Conservation (phyloP, 1,284 basidiomycete genomes). For the Rhodofomes roseus region DNA sequence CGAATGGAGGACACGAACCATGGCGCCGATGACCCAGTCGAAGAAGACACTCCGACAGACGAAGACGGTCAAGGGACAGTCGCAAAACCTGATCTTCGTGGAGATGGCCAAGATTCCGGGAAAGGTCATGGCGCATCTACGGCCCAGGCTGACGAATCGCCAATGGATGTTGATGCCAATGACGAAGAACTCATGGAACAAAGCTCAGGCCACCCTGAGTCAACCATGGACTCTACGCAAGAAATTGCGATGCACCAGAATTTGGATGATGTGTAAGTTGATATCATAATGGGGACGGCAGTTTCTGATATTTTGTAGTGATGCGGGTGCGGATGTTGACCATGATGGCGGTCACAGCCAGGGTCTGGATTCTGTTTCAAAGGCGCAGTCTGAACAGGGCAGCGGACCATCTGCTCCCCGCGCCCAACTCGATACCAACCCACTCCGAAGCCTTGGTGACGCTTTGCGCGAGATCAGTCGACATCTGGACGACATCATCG, state of each 20-base stretch:
- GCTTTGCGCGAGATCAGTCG: constrained; percentile 82
- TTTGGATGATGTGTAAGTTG: background rate
- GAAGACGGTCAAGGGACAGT: constrained; percentile 24
- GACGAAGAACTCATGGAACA: background rate
- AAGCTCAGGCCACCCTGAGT: background rate
- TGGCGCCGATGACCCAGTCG: constrained; percentile 14
- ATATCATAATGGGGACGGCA: background rate
- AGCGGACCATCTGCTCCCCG: constrained; percentile 35
- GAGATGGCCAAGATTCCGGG: constrained; percentile 24
- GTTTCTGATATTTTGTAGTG: constrained; percentile 1
- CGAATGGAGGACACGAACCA: constrained; percentile 22
- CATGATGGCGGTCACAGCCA: constrained; percentile 15
- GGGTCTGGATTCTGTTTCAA: constrained; percentile 30
- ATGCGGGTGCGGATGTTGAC: constrained; percentile 6
- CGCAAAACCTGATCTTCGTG: constrained; percentile 40
- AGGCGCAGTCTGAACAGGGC: constrained; percentile 44
- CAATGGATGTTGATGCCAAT: background rate
- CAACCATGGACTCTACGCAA: background rate
- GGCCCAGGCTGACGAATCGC: constrained; percentile 7
- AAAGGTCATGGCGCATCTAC: constrained; percentile 8
- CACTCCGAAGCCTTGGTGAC: constrained; percentile 84
- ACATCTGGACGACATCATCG: constrained; percentile 82
- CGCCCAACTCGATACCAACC: constrained; percentile 44
- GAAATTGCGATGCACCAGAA: background rate
- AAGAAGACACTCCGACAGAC: constrained; percentile 12